phyloP scores from a whole-genome alignment of 768 basidiomycete species.

The Nevesoporus exiguus region DNA sequence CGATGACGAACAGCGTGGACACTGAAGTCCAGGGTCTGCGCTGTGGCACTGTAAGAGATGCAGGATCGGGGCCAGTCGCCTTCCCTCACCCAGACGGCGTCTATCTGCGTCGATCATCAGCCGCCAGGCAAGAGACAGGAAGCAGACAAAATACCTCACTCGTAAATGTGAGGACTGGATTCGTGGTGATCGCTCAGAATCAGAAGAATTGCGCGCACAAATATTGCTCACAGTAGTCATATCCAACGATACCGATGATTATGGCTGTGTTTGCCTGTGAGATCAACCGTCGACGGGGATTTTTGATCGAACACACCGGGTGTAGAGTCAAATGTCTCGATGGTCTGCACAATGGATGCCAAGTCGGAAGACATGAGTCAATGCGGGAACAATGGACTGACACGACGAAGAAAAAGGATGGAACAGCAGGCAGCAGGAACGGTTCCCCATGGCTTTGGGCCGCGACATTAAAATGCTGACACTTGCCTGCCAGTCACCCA shows the following conservation, averaged over 20 bases:
- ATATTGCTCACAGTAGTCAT: conserved; percentile 15
- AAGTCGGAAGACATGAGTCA: conserved; percentile 2
- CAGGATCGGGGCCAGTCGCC: not conserved
- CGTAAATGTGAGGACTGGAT: conserved; percentile 13
- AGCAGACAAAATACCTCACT: conserved; percentile 9
- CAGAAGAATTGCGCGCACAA: not conserved
- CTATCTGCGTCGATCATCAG: conserved; percentile 5
- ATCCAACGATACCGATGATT: conserved; percentile 5
- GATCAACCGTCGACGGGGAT: not conserved
- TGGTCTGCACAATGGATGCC: not conserved
- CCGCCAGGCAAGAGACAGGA: not conserved
- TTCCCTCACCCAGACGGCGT: conserved; percentile 12
- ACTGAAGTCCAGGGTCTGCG: conserved; percentile 13
- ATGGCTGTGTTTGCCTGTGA: not conserved
- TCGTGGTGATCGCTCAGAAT: not conserved
- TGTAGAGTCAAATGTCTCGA: not conserved
- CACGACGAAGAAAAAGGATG: not conserved
- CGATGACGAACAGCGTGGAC: conserved; percentile 14
- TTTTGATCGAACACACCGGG: not conserved
- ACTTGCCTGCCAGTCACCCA: no score
- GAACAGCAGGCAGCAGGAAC: not conserved
- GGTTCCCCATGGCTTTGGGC: no score
- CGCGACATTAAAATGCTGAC: no score
- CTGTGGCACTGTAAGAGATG: not conserved
- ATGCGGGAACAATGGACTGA: no score